phyloP scores from a whole-genome alignment of 2,329 filamentous ascomycete genomes.

The Sporothrix protearum region DNA sequence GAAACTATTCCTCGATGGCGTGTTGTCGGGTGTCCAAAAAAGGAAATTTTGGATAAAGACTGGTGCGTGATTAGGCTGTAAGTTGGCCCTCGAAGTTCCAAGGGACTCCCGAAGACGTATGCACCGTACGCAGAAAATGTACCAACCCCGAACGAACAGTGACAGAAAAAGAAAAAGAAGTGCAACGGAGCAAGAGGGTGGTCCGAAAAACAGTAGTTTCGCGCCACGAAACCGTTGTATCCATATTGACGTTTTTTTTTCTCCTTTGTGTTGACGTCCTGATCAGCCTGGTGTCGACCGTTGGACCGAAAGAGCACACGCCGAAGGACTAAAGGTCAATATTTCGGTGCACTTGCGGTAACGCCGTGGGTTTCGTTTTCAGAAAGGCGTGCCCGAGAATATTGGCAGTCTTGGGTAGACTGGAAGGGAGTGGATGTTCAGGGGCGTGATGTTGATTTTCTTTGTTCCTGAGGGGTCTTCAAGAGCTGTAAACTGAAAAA shows the following conservation, averaged over 20 bases:
- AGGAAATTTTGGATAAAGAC: not conserved
- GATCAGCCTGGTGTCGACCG: not conserved
- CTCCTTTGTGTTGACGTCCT: not conserved
- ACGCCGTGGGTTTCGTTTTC: not conserved
- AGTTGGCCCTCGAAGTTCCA: not conserved
- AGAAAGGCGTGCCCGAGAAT: not conserved
- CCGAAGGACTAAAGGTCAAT: not conserved
- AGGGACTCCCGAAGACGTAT: not conserved
- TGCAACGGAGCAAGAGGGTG: not conserved
- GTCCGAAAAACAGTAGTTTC: not conserved
- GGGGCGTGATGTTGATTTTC: not conserved
- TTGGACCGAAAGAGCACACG: not conserved
- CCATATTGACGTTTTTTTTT: not conserved
- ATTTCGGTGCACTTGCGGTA: not conserved
- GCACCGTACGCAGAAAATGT: not conserved
- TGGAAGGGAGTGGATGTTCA: slow-evolving; percentile 5
- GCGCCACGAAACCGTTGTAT: not conserved
- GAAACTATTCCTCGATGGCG: not conserved
- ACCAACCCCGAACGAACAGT: not conserved
- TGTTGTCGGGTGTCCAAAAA: not conserved
- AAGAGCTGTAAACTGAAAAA: not conserved
- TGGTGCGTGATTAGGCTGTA: not conserved
- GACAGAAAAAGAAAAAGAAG: not conserved
- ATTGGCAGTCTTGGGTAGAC: not conserved
- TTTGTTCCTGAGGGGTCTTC: not conserved